A percentile compares a stretch with the other conserved stretches of the same genome.
These are phyloP conservation scores for Takashimella koratensis DNA, from an alignment of 1,284 basidiomycete species.

Conservation along the genomic window DNA sequence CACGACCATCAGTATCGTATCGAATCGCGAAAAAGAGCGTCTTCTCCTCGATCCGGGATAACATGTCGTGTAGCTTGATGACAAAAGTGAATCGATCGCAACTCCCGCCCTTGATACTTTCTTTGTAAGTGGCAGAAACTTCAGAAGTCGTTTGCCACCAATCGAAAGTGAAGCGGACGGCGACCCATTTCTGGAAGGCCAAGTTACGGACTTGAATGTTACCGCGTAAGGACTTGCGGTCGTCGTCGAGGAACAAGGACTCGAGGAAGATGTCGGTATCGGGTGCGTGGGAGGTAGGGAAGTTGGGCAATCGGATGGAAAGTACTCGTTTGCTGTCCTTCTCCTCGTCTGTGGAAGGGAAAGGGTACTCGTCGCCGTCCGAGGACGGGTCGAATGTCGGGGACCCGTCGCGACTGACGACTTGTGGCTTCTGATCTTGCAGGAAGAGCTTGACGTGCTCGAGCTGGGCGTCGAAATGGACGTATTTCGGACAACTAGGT, in stretches of 20 bases:
- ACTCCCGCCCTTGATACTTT: constrained; percentile 58
- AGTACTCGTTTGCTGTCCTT: constrained; percentile 43
- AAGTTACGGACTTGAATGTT: constrained; percentile 77
- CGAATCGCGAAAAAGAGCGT: constrained; percentile 76
- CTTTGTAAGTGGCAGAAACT: constrained; percentile 72
- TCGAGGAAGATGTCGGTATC: constrained; percentile 56
- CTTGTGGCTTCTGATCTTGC: constrained; percentile 86
- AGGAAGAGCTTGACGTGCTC: constrained; percentile 87
- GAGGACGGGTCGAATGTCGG: constrained; percentile 77
- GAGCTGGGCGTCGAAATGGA: constrained; percentile 88
- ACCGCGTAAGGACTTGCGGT: constrained; percentile 61
- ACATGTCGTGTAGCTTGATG: constrained; percentile 54
- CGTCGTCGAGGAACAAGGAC: constrained; percentile 59
- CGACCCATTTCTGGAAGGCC: constrained; percentile 82
- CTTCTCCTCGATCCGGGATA: constrained; percentile 73
- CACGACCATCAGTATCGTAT: constrained; percentile 65
- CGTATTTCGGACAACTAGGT: constrained; percentile 68
- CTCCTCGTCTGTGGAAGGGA: constrained; percentile 51
- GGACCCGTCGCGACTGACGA: constrained; percentile 85
- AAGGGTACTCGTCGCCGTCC: constrained; percentile 63
- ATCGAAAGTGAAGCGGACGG: constrained; percentile 88
- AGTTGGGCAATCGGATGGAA: constrained; percentile 54
- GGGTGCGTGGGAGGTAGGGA: constrained; percentile 50
- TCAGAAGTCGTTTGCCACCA: constrained; percentile 94
- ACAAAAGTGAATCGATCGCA: constrained; percentile 61